Conservation (phyloP, 164 flowering plant genomes). For the Stephania japonica region DNA sequence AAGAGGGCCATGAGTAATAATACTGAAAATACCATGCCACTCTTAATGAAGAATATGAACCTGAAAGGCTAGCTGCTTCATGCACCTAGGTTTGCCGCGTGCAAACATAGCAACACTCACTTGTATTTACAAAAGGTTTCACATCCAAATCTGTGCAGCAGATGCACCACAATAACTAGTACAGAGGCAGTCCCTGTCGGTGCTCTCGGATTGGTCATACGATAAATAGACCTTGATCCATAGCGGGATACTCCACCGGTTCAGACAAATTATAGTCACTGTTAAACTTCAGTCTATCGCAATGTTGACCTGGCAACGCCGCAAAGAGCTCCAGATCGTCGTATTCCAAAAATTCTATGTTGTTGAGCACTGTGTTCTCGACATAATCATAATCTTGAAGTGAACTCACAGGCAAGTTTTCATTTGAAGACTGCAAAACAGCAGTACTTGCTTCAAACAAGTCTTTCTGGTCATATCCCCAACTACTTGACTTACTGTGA, state of each 20-base stretch:
- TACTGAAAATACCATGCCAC: background rate
- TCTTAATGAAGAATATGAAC: background rate
- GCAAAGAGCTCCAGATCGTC: slow-evolving; percentile 30
- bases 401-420: slow-evolving; percentile 31
- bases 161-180: background rate
- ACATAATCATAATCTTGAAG: slow-evolving; percentile 38
- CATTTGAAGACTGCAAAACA: slow-evolving; percentile 24
- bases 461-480: slow-evolving; percentile 28
- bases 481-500: slow-evolving; percentile 18
- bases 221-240: slow-evolving; percentile 60
- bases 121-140: background rate
- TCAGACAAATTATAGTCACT: slow-evolving; percentile 34
- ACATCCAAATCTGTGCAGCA: background rate
- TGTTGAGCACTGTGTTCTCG: slow-evolving; percentile 31
- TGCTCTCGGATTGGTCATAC: slow-evolving; percentile 21
- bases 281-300: slow-evolving; percentile 38
- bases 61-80: background rate
- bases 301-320: slow-evolving; percentile 32
- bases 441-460: slow-evolving; percentile 24
- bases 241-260: slow-evolving; percentile 36
- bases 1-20: background rate
- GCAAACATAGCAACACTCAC: background rate
- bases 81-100: background rate
- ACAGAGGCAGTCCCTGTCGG: background rate
- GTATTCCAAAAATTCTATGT: slow-evolving; percentile 30